Conservation (phyloP, 2,329 filamentous ascomycete genomes). For the Parastagonospora avenae region DNA sequence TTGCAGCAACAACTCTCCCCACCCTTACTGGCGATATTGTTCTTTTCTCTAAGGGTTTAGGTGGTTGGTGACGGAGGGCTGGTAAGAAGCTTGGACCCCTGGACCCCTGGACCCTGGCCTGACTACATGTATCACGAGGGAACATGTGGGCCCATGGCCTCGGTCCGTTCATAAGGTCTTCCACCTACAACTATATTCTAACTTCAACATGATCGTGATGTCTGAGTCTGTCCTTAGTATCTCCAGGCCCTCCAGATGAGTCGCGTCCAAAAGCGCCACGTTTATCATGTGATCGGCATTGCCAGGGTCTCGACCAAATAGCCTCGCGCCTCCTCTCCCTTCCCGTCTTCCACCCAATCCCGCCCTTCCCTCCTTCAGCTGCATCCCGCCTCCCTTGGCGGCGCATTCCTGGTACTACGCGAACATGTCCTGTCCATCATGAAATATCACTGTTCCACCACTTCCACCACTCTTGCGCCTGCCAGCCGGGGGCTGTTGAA, state of each 20-base stretch:
- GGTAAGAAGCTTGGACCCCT: neutral
- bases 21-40: too few species aligned
- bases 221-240: too few species aligned
- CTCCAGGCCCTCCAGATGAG: too few species aligned
- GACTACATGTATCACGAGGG: too few species aligned
- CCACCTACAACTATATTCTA: too few species aligned
- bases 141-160: too few species aligned
- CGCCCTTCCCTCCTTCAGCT: too few species aligned
- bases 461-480: neutral
- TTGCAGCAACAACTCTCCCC: neutral
- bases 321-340: conserved; percentile 4
- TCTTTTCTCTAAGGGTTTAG: neutral
- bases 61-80: neutral
- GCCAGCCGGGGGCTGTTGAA: neutral
- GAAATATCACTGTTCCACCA: conserved; percentile 6
- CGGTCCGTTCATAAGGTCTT: too few species aligned
- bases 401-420: conserved; percentile 20
- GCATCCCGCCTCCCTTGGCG: conserved; percentile 6
- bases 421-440: conserved; percentile 11
- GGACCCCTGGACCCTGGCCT: neutral
- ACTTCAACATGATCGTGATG: too few species aligned
- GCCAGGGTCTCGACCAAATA: neutral
- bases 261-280: too few species aligned
- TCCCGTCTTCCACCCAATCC: neutral
- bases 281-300: too few species aligned